phyloP scores from a whole-genome alignment of 257 asterid genomes.

The Lantana camara region DNA sequence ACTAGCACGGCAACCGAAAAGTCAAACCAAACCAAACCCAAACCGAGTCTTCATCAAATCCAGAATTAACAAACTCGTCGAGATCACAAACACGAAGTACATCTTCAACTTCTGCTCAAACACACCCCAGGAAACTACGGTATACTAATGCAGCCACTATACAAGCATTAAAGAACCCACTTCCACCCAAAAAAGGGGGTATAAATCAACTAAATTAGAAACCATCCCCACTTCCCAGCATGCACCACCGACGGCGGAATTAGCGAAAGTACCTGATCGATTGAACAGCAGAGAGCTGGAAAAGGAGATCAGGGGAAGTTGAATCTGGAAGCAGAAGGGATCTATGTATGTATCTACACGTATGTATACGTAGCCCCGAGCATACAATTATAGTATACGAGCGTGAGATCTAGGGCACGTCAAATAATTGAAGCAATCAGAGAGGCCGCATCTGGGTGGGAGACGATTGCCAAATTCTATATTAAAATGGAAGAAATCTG shows the following conservation, averaged over 20 bases:
- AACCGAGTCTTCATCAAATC: constrained; percentile 31
- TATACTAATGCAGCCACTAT: constrained; percentile 10
- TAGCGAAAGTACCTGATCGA: constrained; percentile 34
- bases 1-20: constrained; percentile 23
- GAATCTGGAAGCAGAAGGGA: constrained; percentile 31
- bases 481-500: background rate
- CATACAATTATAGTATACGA: constrained; percentile 27
- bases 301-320: constrained; percentile 36
- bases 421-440: constrained; percentile 43
- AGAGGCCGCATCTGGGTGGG: constrained; percentile 26
- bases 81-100: constrained; percentile 14
- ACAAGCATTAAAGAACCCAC: constrained; percentile 31
- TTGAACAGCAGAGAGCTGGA: constrained; percentile 21
- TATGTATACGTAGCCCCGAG: constrained; percentile 26
- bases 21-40: constrained; percentile 32
- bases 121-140: constrained; percentile 13
- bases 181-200: background rate
- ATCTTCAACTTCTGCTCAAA: background rate
- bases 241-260: constrained; percentile 5
- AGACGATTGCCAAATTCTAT: constrained; percentile 18
- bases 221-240: background rate
- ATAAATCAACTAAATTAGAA: constrained; percentile 3
- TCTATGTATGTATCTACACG: too few species aligned
- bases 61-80: constrained; percentile 24
- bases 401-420: constrained; percentile 48